Evolutionary conservation across 345 rosid species (phyloP), one percentile per base, ranked within the genome.

Genomic region (Raphanus sativus): DNA sequence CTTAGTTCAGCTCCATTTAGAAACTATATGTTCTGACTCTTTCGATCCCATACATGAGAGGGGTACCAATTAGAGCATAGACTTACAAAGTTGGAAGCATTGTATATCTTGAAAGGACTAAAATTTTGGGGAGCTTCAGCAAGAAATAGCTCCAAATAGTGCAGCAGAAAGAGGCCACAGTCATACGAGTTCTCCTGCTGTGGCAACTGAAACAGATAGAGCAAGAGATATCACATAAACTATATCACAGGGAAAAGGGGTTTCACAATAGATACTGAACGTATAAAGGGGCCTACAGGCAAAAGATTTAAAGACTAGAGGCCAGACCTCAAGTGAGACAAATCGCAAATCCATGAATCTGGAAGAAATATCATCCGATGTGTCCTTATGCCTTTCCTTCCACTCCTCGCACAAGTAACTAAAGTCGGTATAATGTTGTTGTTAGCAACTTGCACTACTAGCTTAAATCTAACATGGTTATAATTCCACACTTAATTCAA

Each of bases 111-210:
- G 86, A 90, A 89, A 21, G 95, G 98, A 80, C 66, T 92, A 80
- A 95, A 90, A 73, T 83, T 81, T 62, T 26, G 60, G 72, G 99
- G 99, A 73, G 94, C 95, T 56, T 95, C 94, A 25, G 81, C 84
- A 79, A 95, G 85, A 87, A 95, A 95, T 52, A 87, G 87, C 88
- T 95, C 99, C 75, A 92, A 84, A 83, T 92, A 92, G 79, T 95
- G 99, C 24, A 95, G 94, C 83, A 95, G 88, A 85, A 95, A 95
- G 67, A 95, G 84, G 69, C 99, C 98, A 40, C 99, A 95, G 78
- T 95, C 99, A 85, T 77, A 95, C 42, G 89, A 90, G 82, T 95
- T 95, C 75, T 95, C 98, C 83, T 95, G 99, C 86, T 95, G 99
- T 33, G 99, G 99, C 80, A 95, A 85, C 99, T 95, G 89, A 69